Percentiles rank a stretch among this genome's conserved stretches.
phyloP scores from a whole-genome alignment of 768 basidiomycete genomes.

The Goffeauzyma gilvescens region DNA sequence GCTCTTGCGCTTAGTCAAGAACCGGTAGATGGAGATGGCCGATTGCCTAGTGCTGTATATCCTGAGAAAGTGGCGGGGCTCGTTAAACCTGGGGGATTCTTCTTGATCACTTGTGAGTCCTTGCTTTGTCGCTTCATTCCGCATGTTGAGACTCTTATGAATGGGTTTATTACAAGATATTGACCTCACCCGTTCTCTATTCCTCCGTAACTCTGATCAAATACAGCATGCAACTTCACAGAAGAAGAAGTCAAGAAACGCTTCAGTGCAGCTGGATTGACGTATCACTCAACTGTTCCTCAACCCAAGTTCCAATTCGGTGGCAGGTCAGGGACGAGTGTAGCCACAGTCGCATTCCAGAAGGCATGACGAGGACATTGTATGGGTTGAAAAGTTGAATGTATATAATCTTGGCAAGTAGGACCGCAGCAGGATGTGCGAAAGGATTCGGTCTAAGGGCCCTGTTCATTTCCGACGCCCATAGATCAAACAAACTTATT shows the following conservation, averaged over 20 bases:
- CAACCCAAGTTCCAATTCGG: slow-evolving; percentile 33
- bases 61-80: slow-evolving; percentile 27
- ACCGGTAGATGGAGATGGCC: slow-evolving; percentile 14
- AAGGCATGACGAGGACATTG: slow-evolving; percentile 14
- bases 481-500: too few relatives aligned
- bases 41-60: slow-evolving; percentile 30
- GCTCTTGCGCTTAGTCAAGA: slow-evolving; percentile 32
- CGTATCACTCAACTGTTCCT: slow-evolving; percentile 23
- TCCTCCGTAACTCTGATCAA: too few relatives aligned
- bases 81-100: slow-evolving; percentile 29
- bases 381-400: too few relatives aligned
- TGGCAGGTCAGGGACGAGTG: slow-evolving; percentile 28
- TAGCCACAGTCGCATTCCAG: slow-evolving; percentile 30
- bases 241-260: slow-evolving; percentile 32
- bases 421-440: too few relatives aligned
- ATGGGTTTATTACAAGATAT: too few relatives aligned
- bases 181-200: too few relatives aligned
- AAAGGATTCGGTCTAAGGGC: too few relatives aligned
- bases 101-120: slow-evolving; percentile 33
- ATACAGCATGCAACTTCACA: slow-evolving; percentile 33
- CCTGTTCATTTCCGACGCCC: too few relatives aligned
- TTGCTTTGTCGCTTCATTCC: too few relatives aligned
- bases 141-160: too few relatives aligned
- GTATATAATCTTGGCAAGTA: too few relatives aligned
- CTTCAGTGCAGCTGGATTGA: slow-evolving; percentile 17